Evolutionary conservation across 2,329 filamentous ascomycete genomes (phyloP), one percentile per base, ranked within the genome.

Genomic region (Colletotrichum abscissum): DNA sequence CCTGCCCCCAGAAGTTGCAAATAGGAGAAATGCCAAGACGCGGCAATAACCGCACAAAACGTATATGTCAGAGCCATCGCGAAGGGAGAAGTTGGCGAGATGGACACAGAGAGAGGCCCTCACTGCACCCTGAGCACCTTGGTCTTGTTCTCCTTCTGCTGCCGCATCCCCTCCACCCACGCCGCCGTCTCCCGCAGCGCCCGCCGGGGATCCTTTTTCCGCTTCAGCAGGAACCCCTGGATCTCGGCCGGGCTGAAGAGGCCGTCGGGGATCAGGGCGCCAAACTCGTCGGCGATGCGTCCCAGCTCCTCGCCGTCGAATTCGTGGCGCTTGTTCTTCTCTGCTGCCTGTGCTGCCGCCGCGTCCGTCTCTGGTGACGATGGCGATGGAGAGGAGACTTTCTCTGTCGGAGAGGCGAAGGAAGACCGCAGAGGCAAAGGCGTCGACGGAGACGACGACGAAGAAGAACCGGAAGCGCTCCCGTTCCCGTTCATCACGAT

Each of bases 181-280:
- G 76, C 81, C 2, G 83, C 82, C 2, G 86, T 87, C 77, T 91
- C 88, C 24, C 82, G 81, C 42, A 91, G 78, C 2, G 91, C 91
- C 76, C 85, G 84, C 11, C 83, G 81, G 7, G 91, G 90, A 46
- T 86, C 84, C 82, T 88, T 89, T 82, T 92, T 92, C 56, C 89
- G 82, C 80, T 90, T 91, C 58, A 92, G 82, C 71, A 93, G 77
- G 79, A 91, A 93, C 0, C 90, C 91, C 79, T 92, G 91, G 55
- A 93, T 88, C 79, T 92, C 88, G 0, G 91, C 91, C 0, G 91
- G 90, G 28, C 86, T 88, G 74, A 92, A 87, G 55, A 82, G 80
- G 2, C 80, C 82, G n/a, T 85, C 81, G 0, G 89, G 88, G n/a
- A 93, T 86, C 66, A 85, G 82, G 2, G 81, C 76, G 1, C 87